Evolutionary conservation across 805 yeast species (phyloP), one percentile per base, ranked within the genome.

Genomic region (Candida awuae): DNA sequence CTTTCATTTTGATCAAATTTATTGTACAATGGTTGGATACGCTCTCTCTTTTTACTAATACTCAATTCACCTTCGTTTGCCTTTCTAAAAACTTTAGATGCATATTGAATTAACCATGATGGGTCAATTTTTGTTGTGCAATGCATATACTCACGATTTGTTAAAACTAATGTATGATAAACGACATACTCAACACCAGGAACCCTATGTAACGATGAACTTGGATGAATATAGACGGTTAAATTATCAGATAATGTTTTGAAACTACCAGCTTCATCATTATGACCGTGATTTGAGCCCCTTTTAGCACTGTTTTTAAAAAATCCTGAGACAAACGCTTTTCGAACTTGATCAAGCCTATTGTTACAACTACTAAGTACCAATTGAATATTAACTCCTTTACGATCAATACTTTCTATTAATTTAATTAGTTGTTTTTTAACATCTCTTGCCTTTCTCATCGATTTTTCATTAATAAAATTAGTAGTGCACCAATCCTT

Each of bases 141-240:
- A 40, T 92, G 83, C 95, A 90, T 86, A 54, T 84, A 92, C 66
- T 90, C 97, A 53, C 79, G 78, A 13, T 83, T 73, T 0, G 98
- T 90, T 47, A 86, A 67, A 22, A 87, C 73, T 38, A 87, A 67
- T 23, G 87, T 83, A 52, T 87, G 87, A 52, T 85, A 88, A 8
- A 90, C 58, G 32, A 87, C 81, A 61, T 84, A 85, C 43, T 83
- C 90, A 10, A 90, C 84, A 3, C 58, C 59, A 27, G 51, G 49
- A 30, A 66, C 69, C 41, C 64, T 65, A 53, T 71, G 75, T 15
- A 90, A 57, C 4, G 86, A 63, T 44, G 94, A 82, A 2, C 94
- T 83, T 1, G 98, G 98, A 56, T 90, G 97, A 43, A 90, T 70
- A 42, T 71, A 75, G 13, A 88, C 95, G 1, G 80, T 76, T 0